Conservation (phyloP, 2,329 filamentous ascomycete species). For the Aspergillus novofumigatus region DNA sequence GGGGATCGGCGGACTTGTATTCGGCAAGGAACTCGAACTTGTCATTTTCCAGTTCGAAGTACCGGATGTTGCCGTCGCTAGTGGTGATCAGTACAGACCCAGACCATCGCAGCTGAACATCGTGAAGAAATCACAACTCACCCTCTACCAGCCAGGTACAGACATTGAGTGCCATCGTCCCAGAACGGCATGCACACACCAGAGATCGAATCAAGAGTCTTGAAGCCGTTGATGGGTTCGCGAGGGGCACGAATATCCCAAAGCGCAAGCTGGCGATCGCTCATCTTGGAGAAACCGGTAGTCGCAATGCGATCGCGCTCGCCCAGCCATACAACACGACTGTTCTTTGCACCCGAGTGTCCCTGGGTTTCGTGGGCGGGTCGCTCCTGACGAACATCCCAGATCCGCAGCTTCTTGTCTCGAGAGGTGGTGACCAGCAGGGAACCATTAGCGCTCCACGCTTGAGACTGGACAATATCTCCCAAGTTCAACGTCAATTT, state of each 20-base stretch:
- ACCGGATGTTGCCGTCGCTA: constrained; percentile 97
- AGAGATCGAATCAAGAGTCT: constrained; percentile 87
- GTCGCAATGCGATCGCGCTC: constrained; percentile 95
- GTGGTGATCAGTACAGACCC: constrained; percentile 8
- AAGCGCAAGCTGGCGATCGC: constrained; percentile 88
- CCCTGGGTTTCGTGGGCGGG: constrained; percentile 79
- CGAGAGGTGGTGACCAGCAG: constrained; percentile 88
- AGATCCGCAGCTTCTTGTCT: constrained; percentile 96
- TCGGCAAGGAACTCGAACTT: constrained; percentile 97
- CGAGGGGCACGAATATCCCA: constrained; percentile 82
- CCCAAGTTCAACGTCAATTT: constrained; percentile 75
- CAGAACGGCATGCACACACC: constrained; percentile 99
- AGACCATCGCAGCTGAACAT: background rate
- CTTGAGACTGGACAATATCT: constrained; percentile 91
- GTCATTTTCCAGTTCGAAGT: constrained; percentile 97
- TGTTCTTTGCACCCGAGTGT: constrained; percentile 94
- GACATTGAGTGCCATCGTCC: constrained; percentile 92
- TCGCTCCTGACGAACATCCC: constrained; percentile 93
- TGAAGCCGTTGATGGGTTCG: constrained; percentile 86
- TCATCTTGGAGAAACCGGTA: constrained; percentile 97
- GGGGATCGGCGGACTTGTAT: constrained; percentile 94
- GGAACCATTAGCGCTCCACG: constrained; percentile 87
- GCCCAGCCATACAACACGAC: constrained; percentile 92
- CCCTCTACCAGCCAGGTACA: constrained; percentile 97
- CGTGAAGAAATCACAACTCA: constrained; percentile 42